phyloP scores from a whole-genome alignment of 1,284 basidiomycete species.

The Ceratobasidium sp. region DNA sequence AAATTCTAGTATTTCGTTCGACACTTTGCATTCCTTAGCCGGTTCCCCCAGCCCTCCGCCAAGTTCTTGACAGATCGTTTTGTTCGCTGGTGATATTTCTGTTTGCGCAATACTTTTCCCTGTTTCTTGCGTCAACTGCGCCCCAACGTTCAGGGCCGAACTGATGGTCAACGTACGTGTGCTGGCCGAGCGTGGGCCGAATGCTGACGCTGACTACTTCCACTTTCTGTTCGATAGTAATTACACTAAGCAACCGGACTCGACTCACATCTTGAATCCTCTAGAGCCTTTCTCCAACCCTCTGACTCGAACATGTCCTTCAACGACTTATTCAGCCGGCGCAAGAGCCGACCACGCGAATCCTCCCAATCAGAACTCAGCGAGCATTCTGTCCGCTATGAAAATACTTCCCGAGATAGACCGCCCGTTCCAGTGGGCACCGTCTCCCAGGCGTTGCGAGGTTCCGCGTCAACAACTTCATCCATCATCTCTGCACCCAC shows the following conservation, averaged over 20 bases:
- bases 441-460: constrained; percentile 63
- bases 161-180: constrained; percentile 31
- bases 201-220: constrained; percentile 3
- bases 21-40: neutral
- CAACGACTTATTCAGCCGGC: constrained; percentile 52
- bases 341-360: constrained; percentile 57
- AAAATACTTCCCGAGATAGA: constrained; percentile 64
- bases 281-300: neutral
- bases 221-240: neutral
- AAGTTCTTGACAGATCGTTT: constrained; percentile 2
- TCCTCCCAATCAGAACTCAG: constrained; percentile 54
- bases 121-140: constrained; percentile 1
- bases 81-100: constrained; percentile 12
- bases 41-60: constrained; percentile 6
- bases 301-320: neutral
- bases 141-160: neutral
- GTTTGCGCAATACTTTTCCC: neutral
- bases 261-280: neutral
- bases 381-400: constrained; percentile 75
- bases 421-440: constrained; percentile 66
- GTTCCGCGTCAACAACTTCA: constrained; percentile 44
- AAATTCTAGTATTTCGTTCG: neutral
- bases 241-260: neutral
- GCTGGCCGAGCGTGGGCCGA: constrained; percentile 1
- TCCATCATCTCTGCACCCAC: constrained; percentile 72